Evolutionary conservation across 331 rosid species (phyloP), one percentile per base, ranked within the genome.

Genomic region (Erythrophleum ivorense): DNA sequence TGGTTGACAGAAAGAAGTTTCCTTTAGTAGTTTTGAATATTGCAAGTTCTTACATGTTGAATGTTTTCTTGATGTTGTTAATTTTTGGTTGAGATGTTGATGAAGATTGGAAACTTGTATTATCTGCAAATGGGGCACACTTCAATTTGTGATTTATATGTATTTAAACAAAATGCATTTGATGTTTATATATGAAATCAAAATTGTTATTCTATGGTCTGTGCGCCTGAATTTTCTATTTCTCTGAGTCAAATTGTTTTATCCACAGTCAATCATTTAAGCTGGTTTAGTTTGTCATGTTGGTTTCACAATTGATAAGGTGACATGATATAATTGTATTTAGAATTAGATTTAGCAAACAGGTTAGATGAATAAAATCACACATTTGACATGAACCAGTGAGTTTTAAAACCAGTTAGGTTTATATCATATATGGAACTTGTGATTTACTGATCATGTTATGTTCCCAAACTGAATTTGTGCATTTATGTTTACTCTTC

Each of bases 391-490:
- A 46, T 71, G 59, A 29, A 71, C 24, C 45, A 13, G 7, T 29
- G 19, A 45, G 64, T 19, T 57, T 57, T 57, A 18, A 59, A 80
- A 31, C 76, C 31, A 34, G 36, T 18, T 77, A 45, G 59, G 18
- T 73, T 80, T 73, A 33, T 59, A 15, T 49, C 57, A 41, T 57
- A 70, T 79, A 16, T 76, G 69, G 75, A 71, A 71, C 82, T 36
- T 76, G 71, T 58, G 6, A 71, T 75, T 86, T 29, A 34, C 41
- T 38, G 41, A 48, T 82, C 14, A 55, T 78, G 68, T 78, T 74
- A 45, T 82, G 73, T 74, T 13, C 84, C 64, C 33, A 52, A 55
- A 72, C 52, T 54, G 60, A 24, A 38, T 77, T 80, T 77, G 75
- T 58, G 38, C 48, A 50, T 65, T 34, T 3, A 52, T 66, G 77